Evolutionary conservation across 139 green algal genomes (phyloP), one percentile per base, ranked within the genome.

Genomic region (Ulvella scutata): DNA sequence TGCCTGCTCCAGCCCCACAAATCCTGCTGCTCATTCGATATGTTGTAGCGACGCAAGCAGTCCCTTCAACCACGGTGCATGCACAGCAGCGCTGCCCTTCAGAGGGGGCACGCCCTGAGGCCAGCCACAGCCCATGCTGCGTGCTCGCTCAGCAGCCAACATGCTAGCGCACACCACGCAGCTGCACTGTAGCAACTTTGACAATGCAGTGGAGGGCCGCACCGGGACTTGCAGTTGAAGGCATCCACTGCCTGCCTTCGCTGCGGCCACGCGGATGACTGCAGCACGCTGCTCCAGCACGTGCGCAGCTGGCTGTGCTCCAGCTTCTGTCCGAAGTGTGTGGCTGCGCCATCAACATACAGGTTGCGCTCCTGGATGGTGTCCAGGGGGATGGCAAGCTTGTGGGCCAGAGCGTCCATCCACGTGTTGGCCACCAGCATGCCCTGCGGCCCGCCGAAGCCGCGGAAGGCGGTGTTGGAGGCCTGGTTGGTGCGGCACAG

Each of bases 401-500:
- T 73, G 23, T 26, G 29, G 39, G 87, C 83, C 6, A 96, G 77
- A 1, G 84, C 84, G 74, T 98, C 94, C 37, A 98, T 84, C 77
- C 85, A 89, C 79, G 87, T 88, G 83, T 97, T 92, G 3, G 79
- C 79, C 35, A 93, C 84, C 76, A 96, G 84, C 76, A 96, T 88
- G 29, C 83, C 92, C 83, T 97, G 92, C 3, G 94, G 94, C 0
- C 90, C 94, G 0, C 94, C 94, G 81, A 97, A 98, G 9, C 74
- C 93, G 17, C 93, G 79, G 85, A 97, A 98, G 37, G 93, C 93
- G 3, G 93, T 98, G 86, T 98, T 96, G 78, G 84, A 90, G 39
- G 91, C 72, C 59, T 90, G 78, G 83, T 98, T 92, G 60, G 91
- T 98, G 23, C 79, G 82, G 87, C 88, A 96, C 43, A 96, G 74